Evolutionary conservation across 1,284 basidiomycete genomes (phyloP), one percentile per base, ranked within the genome.

Genomic region (Anthracocystis setariae): DNA sequence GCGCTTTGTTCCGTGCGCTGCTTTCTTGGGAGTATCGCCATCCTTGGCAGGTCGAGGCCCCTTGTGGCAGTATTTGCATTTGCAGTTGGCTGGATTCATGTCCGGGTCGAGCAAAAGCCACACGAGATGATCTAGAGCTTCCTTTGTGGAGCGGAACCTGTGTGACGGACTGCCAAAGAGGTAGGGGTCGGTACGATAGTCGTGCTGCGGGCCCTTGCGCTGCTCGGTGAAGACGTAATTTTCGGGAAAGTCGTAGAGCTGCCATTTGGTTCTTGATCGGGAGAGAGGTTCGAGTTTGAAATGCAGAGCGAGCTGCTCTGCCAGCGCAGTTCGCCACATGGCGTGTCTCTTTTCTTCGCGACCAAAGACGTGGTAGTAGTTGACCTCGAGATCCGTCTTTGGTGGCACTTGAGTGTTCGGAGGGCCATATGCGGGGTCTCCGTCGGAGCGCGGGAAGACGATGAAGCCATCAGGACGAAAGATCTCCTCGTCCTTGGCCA

Each of bases 201-300:
- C 44, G 20, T 40, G 20, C 1, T 55, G 46, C 0, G 64, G 64
- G 8, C 76, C 76, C 38, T 76, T 77, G 46, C 76, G 72, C 48
- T 77, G 76, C 46, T 77, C 76, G n/a, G 73, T 61, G 13, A 77
- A 64, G 21, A 27, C 4, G 46, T 77, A 77, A 39, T 76, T 32
- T 4, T 46, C 47, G 9, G 76, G 76, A 48, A 74, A 77, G 52
- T 68, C 55, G 48, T 69, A 56, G 1, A 77, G 56, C 52, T 58
- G 59, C 76, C 76, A 77, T 21, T 64, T 62, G 27, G 54, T 37
- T 18, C 59, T 62, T 9, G 57, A 23, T 13, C 53, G 57, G 17
- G 76, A 65, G 21, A 56, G 57, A 0, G 27, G 42, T 4, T 64
- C 55, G 13, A 64, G 46, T 27, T 64, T 61, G 44, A 73, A 77